Base-by-base conservation (phyloP, 2,329 filamentous ascomycete species). In the Aspergillus transmontanensis region DNA sequence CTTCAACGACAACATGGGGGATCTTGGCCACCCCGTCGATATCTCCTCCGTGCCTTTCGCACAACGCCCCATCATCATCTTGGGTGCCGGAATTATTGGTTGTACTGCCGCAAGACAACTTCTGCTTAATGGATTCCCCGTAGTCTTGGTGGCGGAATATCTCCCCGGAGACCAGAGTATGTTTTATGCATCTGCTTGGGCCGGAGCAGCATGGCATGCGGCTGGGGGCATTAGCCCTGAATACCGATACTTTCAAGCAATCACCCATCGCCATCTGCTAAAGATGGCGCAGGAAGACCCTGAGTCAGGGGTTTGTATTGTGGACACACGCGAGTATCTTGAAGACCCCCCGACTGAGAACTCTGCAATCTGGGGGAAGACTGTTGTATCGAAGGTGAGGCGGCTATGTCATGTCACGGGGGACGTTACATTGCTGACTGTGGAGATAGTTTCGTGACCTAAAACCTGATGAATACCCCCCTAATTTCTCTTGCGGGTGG, bases 11-110 rank as follows among this genome's bases (percentile, higher is more conserved):
- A 50, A 26, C 12, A 70, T 75, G 72, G 71, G 66, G 19, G 66
- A 72, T 45, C 64, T 43, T 21, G 53, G 56, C 28, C 64, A 63
- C 16, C 10, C 30, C 50, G 21, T 21, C 36, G 34, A 60, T 39
- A 82, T 79, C 6, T 56, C 54, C 26, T 43, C 56, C 7, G 41
- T 66, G 0, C 74, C 76, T 4, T 79, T 78, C 58, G 55, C 76
- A 6, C 75, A 77, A 59, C 73, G 75, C 10, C 73, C 75, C 6
- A 65, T 79, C 39, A 62, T 79, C 34, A 76, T 79, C 30, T 66
- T 79, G 1, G 76, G 77, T n/a, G 76, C 75, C 21, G 77, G 77
- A 2, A 78, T 79, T 48, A 79, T 79, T 32, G 77, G 77, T n/a
- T 79, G 76, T 66, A 72, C 77, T 4, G 64, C 76, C 2, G 76